A percentile compares a stretch with the other conserved stretches of the same genome.
Evolutionary conservation across 768 basidiomycete species (phyloP).

Genomic region (Suillus americanus): DNA sequence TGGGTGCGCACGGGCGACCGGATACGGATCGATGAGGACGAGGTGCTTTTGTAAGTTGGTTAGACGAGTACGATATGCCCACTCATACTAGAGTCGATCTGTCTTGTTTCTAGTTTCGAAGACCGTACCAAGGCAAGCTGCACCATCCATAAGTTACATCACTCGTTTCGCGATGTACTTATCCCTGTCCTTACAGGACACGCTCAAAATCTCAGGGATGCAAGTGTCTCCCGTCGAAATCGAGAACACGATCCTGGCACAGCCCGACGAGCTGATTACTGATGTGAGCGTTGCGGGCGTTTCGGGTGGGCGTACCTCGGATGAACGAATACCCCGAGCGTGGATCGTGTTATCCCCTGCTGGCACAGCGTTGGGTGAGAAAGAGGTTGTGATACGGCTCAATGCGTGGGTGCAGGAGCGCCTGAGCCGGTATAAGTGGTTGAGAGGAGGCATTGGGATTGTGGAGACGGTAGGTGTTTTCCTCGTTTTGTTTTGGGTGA

Average conservation of each 20-base stretch:
- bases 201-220: slow-evolving; percentile 66
- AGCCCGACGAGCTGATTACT: slow-evolving; percentile 54
- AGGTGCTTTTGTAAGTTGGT: slow-evolving; percentile 54
- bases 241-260: slow-evolving; percentile 56
- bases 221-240: slow-evolving; percentile 77
- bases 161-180: slow-evolving; percentile 15
- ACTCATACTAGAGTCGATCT: neutral
- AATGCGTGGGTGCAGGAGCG: slow-evolving; percentile 56
- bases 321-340: slow-evolving; percentile 69
- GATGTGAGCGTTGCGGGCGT: slow-evolving; percentile 75
- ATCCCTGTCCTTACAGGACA: slow-evolving; percentile 44
- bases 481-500: neutral
- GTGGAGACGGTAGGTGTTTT: slow-evolving; percentile 48
- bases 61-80: neutral
- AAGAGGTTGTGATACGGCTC: slow-evolving; percentile 41
- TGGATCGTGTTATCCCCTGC: slow-evolving; percentile 65
- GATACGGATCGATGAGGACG: slow-evolving; percentile 52
- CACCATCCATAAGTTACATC: neutral
- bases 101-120: slow-evolving; percentile 44
- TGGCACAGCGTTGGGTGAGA: slow-evolving; percentile 48
- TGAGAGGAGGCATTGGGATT: slow-evolving; percentile 65
- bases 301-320: slow-evolving; percentile 57
- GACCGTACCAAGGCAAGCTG: slow-evolving; percentile 61
- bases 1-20: slow-evolving; percentile 71
- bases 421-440: slow-evolving; percentile 68